These are phyloP conservation scores for Boletus pseudopeckii DNA, from an alignment of 768 basidiomycete genomes.

Conservation along the genomic window DNA sequence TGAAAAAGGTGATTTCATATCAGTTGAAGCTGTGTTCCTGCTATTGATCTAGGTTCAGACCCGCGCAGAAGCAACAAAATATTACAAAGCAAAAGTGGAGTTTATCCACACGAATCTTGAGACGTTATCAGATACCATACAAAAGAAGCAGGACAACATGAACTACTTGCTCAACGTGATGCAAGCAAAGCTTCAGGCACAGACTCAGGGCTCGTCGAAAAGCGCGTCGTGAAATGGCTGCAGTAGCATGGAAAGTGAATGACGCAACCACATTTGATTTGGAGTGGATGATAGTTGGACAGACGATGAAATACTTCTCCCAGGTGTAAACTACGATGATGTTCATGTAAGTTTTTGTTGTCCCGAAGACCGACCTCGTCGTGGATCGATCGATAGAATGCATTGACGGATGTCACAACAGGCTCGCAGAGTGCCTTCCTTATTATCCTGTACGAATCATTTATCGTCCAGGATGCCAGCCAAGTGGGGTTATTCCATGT, in stretches of 20 bases:
- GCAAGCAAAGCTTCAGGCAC: slow-evolving; percentile 53
- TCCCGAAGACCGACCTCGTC: neutral
- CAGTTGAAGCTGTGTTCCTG: neutral
- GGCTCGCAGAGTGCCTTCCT: neutral
- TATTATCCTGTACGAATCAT: neutral
- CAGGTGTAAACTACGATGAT: neutral
- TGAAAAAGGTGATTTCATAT: slow-evolving; percentile 70
- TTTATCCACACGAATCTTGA: slow-evolving; percentile 84
- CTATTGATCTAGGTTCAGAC: slow-evolving; percentile 49
- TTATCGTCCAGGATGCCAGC: neutral
- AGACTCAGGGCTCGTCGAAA: slow-evolving; percentile 19
- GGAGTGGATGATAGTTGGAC: neutral
- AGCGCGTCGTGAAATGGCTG: slow-evolving; percentile 15
- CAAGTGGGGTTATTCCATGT: neutral
- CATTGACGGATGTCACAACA: neutral
- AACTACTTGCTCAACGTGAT: slow-evolving; percentile 69
- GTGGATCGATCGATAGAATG: no score
- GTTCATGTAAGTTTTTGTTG: neutral
- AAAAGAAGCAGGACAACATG: slow-evolving; percentile 89
- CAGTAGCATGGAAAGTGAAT: neutral
- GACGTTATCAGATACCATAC: slow-evolving; percentile 81
- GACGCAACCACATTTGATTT: neutral
- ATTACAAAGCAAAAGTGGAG: slow-evolving; percentile 79
- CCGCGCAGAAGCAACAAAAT: slow-evolving; percentile 71
- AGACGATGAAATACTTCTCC: neutral